phyloP scores from a whole-genome alignment of 176 grass and related monocot species.

The Juncus effusus region DNA sequence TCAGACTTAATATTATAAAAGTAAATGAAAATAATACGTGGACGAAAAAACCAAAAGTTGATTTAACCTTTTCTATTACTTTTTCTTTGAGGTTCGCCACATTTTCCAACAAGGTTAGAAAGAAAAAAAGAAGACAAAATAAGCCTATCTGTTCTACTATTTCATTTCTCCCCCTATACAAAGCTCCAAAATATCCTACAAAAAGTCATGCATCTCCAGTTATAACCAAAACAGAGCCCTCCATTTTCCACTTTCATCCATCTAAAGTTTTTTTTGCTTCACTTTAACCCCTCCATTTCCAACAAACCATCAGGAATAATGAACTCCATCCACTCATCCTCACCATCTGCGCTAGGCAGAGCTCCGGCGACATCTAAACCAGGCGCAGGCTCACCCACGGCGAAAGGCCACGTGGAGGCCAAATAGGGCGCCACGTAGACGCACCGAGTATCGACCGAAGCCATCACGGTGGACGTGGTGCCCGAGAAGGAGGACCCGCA shows the following conservation, averaged over 20 bases:
- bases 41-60: not conserved
- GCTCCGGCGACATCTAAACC: not conserved
- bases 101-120: not conserved
- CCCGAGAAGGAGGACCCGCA: constrained; percentile 88
- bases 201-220: constrained; percentile 17
- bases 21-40: not conserved
- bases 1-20: no score
- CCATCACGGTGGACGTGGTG: constrained; percentile 67
- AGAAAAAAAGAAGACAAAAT: constrained; percentile 4
- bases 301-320: constrained; percentile 7
- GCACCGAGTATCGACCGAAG: constrained; percentile 60
- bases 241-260: not conserved
- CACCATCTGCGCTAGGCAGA: not conserved
- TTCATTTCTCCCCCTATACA: constrained; percentile 17
- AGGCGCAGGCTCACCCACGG: not conserved
- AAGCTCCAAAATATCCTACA: constrained; percentile 20
- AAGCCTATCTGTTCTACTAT: constrained; percentile 3
- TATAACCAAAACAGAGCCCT: not conserved
- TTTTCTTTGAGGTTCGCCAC: not conserved
- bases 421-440: constrained; percentile 28
- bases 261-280: not conserved
- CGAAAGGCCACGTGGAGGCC: constrained; percentile 37
- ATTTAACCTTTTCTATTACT: constrained; percentile 5
- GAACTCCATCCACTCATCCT: constrained; percentile 50
- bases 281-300: constrained; percentile 8